Conservation (phyloP, 768 basidiomycete species). For the Leccinum aurantiacum region DNA sequence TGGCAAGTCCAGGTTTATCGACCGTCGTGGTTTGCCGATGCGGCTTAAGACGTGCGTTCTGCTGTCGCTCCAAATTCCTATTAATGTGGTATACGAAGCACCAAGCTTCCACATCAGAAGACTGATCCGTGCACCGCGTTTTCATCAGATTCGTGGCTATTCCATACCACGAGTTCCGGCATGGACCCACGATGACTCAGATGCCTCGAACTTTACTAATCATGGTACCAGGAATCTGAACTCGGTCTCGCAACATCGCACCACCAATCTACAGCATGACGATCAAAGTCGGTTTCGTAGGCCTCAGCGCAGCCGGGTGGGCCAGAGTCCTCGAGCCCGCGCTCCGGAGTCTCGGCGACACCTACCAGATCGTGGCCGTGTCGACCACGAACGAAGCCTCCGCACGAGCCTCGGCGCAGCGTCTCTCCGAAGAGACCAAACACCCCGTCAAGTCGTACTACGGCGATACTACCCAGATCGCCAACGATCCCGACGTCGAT, state of each 20-base stretch:
- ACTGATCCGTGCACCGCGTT: neutral
- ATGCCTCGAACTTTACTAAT: neutral
- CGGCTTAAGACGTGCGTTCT: too few relatives aligned
- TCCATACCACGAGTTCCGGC: neutral
- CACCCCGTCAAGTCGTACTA: conserved; percentile 12
- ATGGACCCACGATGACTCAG: neutral
- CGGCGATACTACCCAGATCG: conserved; percentile 15
- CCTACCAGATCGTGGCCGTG: conserved; percentile 14
- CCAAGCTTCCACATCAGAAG: neutral
- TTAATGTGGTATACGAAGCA: neutral
- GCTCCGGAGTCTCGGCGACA: conserved; percentile 9
- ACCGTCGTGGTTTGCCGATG: too few relatives aligned
- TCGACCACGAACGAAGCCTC: conserved; percentile 12
- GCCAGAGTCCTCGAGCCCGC: conserved; percentile 10
- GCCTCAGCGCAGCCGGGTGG: conserved; percentile 10
- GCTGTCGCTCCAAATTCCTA: neutral
- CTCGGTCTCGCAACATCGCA: neutral
- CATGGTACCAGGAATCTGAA: neutral
- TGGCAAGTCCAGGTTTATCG: too few relatives aligned
- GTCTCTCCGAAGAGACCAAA: conserved; percentile 4
- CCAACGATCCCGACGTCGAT: conserved; percentile 16
- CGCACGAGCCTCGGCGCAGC: conserved; percentile 7
- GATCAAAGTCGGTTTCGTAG: conserved; percentile 11
- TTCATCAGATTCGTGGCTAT: neutral
- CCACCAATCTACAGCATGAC: neutral